Evolutionary conservation across 305 asterid species (phyloP), one percentile per base, ranked within the genome.

Genomic region (Ruellia speciosa): DNA sequence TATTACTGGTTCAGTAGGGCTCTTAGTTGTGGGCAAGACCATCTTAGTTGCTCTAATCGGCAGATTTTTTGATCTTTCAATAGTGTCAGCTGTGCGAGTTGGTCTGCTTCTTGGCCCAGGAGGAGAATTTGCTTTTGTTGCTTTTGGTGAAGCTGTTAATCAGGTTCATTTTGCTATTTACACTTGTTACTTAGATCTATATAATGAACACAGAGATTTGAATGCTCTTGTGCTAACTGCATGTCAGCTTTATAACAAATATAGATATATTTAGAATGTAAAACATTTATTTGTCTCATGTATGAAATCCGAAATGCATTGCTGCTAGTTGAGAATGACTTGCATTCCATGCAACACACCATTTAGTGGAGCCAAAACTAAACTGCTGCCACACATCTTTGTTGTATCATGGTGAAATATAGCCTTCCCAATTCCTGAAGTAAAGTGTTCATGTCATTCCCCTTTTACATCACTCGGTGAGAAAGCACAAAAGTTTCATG

Each of bases 91-190:
- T 0, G 62, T 86, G 68, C 84, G 97, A 79, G 92, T 79, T 71
- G 99, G 99, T 55, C 96, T 93, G 76, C 85, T 93, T 43, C 99
- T 93, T 72, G 99, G 97, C 61, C 99, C 99, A 5, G 97, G 99
- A 54, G 99, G 99, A 65, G 99, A 93, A 66, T 93, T 93, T 77
- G 99, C 96, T 18, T 93, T 93, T 60, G 99, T 93, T 60, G 99
- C 99, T 48, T 93, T 93, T 82, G 99, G 99, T 68, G 99, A 93
- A 82, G 99, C 99, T 77, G 99, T 88, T 74, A 88, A 86, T 64
- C 99, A 93, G 99, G 99, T 93, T 57, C 63, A 19, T 56, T 59
- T 47, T 61, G 13, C 58, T 56, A 14, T n/a, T 14, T 47, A 62
- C 58, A 18, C 63, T 56, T 69, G 54, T 45, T 0, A 2, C 9